These are phyloP conservation scores for Didymella lethalis DNA, from an alignment of 2,329 filamentous ascomycete species.

Conservation along the genomic window DNA sequence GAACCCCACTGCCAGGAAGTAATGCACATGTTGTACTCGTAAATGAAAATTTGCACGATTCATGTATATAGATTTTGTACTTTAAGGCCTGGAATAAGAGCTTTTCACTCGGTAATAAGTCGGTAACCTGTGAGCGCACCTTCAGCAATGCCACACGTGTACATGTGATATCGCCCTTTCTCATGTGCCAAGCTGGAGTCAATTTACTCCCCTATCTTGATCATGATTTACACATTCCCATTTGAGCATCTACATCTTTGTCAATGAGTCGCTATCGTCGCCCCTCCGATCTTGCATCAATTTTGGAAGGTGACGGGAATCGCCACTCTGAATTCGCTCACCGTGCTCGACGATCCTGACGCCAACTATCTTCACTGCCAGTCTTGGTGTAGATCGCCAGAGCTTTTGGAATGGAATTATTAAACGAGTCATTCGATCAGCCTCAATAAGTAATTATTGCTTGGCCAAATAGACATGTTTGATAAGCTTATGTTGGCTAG, in stretches of 20 bases:
- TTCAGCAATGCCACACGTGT: not conserved
- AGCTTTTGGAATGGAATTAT: not conserved
- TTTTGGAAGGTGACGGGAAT: not conserved
- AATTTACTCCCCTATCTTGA: not conserved
- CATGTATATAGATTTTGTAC: not conserved
- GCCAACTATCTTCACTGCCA: not conserved
- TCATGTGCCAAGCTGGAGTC: not conserved
- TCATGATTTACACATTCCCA: not conserved
- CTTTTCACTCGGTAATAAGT: not conserved
- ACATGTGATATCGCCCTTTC: not conserved
- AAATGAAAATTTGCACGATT: not conserved
- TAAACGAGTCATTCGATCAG: not conserved
- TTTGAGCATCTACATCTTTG: not conserved
- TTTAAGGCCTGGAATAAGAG: not conserved
- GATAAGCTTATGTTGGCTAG: not conserved
- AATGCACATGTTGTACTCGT: not conserved
- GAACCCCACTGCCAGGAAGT: slow-evolving; percentile 57
- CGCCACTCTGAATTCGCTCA: not conserved
- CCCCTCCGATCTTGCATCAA: not conserved
- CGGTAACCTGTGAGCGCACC: not conserved
- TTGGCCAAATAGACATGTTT: not conserved
- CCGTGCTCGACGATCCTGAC: slow-evolving; percentile 1
- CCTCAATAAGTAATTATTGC: slow-evolving; percentile 8
- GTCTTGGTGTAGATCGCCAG: slow-evolving; percentile 1
- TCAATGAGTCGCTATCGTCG: not conserved